Evolutionary conservation across 331 rosid species (phyloP), one percentile per base, ranked within the genome.

Genomic region (Malus hybrid): DNA sequence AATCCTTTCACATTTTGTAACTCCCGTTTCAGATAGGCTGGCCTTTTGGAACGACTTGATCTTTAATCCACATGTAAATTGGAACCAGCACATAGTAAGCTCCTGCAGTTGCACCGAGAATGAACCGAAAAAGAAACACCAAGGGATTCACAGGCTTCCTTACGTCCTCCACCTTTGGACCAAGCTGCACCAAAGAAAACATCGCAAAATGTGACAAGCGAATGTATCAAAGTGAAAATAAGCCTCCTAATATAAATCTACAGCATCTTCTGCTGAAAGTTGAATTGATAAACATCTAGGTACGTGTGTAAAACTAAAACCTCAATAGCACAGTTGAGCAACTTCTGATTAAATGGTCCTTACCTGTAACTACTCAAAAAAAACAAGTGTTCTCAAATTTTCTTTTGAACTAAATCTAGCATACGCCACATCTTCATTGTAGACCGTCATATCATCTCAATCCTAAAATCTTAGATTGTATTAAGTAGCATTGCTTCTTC

Each of bases 21-120:
- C 46, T 55, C n/a, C 50, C 14, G 8, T 33, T 57, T 72, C 76
- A 72, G 68, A 72, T 36, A 72, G 76, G 76, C 14, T 36, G 24
- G 26, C 76, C 76, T 36, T 72, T 9, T 72, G 76, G 68, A 58
- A 72, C 26, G 8, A 36, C 18, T 22, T 72, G 76, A 36, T 72
- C 76, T 58, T 72, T 72, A 30, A 72, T 72, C 76, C 76, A 72
- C 76, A 72, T 72, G 76, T 72, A 72, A 58, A 72, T 72, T 6
- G 68, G 76, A 58, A 72, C 56, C 57, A 72, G 28, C 55, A 72
- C 76, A 15, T 22, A 72, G 76, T 72, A 72, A 72, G 76, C 67
- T 24, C 68, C 76, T 5, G 76, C 76, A 60, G 39, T 58, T 58
- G 76, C 36, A 20, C 76, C 76, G 26, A 72, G 76, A 72, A 72